Evolutionary conservation across 345 rosid species (phyloP), one percentile per base, ranked within the genome.

Genomic region (Dipteronia sinensis): DNA sequence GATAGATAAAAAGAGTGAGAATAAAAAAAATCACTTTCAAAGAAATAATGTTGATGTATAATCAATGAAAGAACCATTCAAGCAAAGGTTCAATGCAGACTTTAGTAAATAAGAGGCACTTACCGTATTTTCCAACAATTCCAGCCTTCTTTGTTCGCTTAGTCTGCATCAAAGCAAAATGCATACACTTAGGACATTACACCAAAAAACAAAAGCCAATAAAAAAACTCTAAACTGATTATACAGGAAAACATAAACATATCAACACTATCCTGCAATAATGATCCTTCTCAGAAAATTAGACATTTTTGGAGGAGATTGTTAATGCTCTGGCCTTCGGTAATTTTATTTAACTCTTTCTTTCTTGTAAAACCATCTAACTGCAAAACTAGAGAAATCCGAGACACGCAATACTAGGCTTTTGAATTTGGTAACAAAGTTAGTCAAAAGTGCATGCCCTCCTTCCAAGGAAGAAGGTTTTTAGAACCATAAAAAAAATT

Each of bases 131-230:
- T 10, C 92, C 89, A 61, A 88, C 90, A 49, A 88, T 87, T 62
- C 93, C 90, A 1, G 93, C 91, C 89, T 90, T 88, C 88, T 88
- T 90, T 1, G 92, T 90, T 47, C 92, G 82, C 88, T 90, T 90
- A 9, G 90, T 87, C 92, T 90, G 86, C 76, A 82, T 38, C 27
- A 75, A 34, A 19, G 31, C 42, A 53, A 77, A 74, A 29, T 17
- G 20, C 53, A 44, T n/a, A n/a, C 13, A 10, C 40, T 74, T 25
- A 77, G 64, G 3, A 10, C 47, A 74, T 6, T 44, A 34, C 46
- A 69, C 12, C 23, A 61, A 51, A 11, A 27, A 13, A 10, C 63
- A 10, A 10, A 27, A 31, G 10, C 20, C 42, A 27, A 65, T 0
- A 25, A 10, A 23, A 3, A 65, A 65, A 65, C 68, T 44, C 10